Evolutionary conservation across 2,329 filamentous ascomycete species (phyloP), one percentile per base, ranked within the genome.

Genomic region (Xylariaceae sp.): DNA sequence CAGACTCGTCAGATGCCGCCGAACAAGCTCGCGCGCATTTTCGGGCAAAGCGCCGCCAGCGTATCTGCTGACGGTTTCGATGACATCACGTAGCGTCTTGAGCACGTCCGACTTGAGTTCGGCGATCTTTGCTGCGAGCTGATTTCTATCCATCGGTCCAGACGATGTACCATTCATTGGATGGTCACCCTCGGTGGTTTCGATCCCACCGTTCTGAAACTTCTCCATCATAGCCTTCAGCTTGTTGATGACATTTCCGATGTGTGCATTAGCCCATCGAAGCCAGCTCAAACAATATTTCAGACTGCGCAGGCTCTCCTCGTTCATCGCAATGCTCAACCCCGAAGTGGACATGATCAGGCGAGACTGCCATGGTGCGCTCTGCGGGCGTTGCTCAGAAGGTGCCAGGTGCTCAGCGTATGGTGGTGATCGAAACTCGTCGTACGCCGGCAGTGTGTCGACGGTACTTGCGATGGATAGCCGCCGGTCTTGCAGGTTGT

Each of bases 261-360:
- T 86, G 69, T 91, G 90, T 6, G 85, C 86, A 59, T 96, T 96
- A 1, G 91, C 91, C 81, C 88, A 89, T 21, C 87, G 84, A 45
- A 98, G 78, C 81, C 92, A 90, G 20, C 83, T 82, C 1, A 98
- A 77, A 61, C 93, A 97, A 66, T 91, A 93, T 65, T 90, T 91
- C 42, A 99, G 77, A 59, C 89, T 95, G 49, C 87, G 85, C 7
- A 97, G 77, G 20, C 91, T 96, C 67, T 95, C 89, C 18, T 96
- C 89, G 67, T 89, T 96, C 82, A 99, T 91, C 1, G 95, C 92
- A 16, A 96, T 88, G 61, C 92, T 92, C 0, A 98, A 81, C 0
- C 92, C 93, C 0, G 92, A 96, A 0, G 93, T 97, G 4, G 91
- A 93, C 71, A 96, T 90, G 63, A 96, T 89, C 18, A 97, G 79